phyloP scores from a whole-genome alignment of 1,139 yeast genomes.

The Blastobotrys malaysiensis region DNA sequence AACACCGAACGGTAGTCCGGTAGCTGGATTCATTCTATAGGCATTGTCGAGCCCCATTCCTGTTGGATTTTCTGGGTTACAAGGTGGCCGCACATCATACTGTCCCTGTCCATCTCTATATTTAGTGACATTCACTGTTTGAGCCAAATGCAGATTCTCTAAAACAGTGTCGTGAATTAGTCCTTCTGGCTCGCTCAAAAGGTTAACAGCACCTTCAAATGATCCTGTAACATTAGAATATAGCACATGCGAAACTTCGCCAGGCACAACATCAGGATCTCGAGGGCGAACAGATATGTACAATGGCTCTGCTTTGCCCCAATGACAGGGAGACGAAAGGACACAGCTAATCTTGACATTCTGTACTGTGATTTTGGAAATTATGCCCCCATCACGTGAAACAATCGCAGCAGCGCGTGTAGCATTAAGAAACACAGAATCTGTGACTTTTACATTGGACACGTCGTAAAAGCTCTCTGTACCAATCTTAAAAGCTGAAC shows the following conservation, averaged over 20 bases:
- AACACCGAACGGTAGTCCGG: neutral
- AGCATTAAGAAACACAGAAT: slow-evolving; percentile 57
- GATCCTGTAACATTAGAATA: slow-evolving; percentile 2
- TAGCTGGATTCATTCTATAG: slow-evolving; percentile 3
- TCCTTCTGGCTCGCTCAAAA: slow-evolving; percentile 5
- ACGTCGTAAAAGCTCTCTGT: slow-evolving; percentile 12
- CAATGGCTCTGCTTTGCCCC: slow-evolving; percentile 14
- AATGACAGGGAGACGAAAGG: slow-evolving; percentile 8
- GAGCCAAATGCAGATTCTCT: slow-evolving; percentile 3
- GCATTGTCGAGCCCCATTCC: slow-evolving; percentile 12
- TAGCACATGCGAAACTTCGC: slow-evolving; percentile 2
- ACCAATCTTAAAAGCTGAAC: slow-evolving; percentile 13
- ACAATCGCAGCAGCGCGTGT: slow-evolving; percentile 43
- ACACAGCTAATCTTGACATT: slow-evolving; percentile 7
- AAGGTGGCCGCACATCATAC: slow-evolving; percentile 12
- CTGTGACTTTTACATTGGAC: slow-evolving; percentile 40
- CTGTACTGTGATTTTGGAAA: slow-evolving; percentile 1
- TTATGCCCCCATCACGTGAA: slow-evolving; percentile 13
- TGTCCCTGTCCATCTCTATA: slow-evolving; percentile 7
- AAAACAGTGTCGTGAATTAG: neutral
- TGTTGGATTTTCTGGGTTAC: slow-evolving; percentile 9
- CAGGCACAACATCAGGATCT: slow-evolving; percentile 5
- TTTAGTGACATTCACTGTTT: neutral
- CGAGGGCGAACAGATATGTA: slow-evolving; percentile 8
- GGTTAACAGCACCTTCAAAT: slow-evolving; percentile 9